Evolutionary conservation across 2,329 filamentous ascomycete genomes (phyloP), one percentile per base, ranked within the genome.

Genomic region (Trichoderma koningii): DNA sequence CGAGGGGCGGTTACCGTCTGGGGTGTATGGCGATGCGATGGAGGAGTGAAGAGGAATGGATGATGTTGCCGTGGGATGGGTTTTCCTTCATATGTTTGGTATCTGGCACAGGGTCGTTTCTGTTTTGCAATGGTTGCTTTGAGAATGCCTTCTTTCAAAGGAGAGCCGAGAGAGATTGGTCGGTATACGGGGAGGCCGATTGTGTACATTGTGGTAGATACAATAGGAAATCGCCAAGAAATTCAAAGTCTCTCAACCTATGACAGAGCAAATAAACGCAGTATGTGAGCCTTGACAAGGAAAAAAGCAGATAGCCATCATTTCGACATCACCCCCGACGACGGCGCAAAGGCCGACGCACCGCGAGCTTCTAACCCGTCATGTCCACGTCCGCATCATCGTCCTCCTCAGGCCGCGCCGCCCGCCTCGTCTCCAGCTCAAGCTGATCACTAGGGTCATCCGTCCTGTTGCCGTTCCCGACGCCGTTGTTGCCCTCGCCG

Each of bases 1-100:
- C 68, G 94, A 98, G 76, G 95, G 95, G 1, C 83, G 91, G 73
- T 83, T 98, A 76, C 94, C 94, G 2, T 83, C 85, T 41, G 90
- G 88, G 30, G 84, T 64, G 42, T 81, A 85, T 42, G 73, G 78
- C 42, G 81, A 80, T 52, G 78, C 77, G 15, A 89, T 89, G 87
- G 85, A 89, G 77, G 85, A 88, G 72, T 89, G 76, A 53, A 38
- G 21, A 23, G 23, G 23, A 38, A 38, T 23, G 21, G 21, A 23
- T 60, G 28, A 60, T 42, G 3, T 38, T 23, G 21, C 26, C 10
- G 23, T 26, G 30, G 7, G 30, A 34, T 10, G 30, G 30, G 28
- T 19, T 52, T 38, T 38, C 12, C 12, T 5, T 38, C 14, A 14
- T 38, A 38, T 30, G 14, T 12, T 38, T 5, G 12, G 14, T 38